A percentile compares a stretch with the other conserved stretches of the same genome.
phyloP scores from a whole-genome alignment of 208 protist species.

The Crithidia sp. region DNA sequence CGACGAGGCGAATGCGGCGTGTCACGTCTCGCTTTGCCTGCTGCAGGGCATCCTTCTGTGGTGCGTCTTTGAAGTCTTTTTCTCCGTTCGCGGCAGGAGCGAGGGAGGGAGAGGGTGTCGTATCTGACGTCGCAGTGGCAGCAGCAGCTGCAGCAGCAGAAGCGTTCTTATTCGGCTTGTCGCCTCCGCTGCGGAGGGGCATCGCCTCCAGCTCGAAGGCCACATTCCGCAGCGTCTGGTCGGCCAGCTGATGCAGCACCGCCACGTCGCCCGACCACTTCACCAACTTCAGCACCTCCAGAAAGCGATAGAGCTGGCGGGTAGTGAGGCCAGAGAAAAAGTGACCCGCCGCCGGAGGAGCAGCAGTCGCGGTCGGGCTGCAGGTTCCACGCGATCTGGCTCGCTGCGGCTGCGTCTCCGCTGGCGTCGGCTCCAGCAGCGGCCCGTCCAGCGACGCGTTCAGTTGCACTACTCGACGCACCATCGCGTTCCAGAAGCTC shows the following conservation, averaged over 20 bases:
- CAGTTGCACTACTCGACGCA: conserved; percentile 49
- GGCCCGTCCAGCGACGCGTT: conserved; percentile 47
- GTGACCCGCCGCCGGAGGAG: conserved; percentile 37
- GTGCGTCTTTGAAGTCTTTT: too few species aligned
- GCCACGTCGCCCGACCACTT: conserved; percentile 51
- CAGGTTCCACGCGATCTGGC: too few species aligned
- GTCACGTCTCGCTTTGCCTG: conserved; percentile 11
- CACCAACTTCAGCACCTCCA: conserved; percentile 61
- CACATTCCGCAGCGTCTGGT: conserved; percentile 79
- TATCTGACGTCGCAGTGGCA: not conserved
- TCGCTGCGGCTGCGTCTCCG: not conserved
- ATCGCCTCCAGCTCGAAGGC: conserved; percentile 69
- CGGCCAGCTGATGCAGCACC: conserved; percentile 57
- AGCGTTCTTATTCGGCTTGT: not conserved
- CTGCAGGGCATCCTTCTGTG: too few species aligned
- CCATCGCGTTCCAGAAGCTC: conserved; percentile 58
- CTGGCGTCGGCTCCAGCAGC: not conserved
- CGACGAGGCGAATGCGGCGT: conserved; percentile 40
- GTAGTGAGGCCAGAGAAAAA: conserved; percentile 81
- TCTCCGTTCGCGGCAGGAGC: too few species aligned
- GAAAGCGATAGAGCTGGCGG: conserved; percentile 74
- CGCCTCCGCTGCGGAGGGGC: not conserved
- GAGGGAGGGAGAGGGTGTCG: not conserved
- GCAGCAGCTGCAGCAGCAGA: not conserved
- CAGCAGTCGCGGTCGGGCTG: not conserved